phyloP scores from a whole-genome alignment of 352 stramenopile species.

The Pilasporangium apinafurcum region DNA sequence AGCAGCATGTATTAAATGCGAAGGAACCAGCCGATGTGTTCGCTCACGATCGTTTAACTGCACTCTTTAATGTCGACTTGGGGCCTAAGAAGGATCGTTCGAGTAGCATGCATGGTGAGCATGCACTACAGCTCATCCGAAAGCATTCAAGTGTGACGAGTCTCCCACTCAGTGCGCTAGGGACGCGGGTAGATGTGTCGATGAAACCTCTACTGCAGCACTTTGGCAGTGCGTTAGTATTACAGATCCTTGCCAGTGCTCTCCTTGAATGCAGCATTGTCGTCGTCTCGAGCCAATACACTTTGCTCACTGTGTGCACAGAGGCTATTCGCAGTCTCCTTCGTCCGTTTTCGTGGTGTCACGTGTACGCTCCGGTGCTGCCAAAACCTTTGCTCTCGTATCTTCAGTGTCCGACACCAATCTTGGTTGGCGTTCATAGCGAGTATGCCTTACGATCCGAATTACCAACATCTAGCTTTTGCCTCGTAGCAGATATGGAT shows the following conservation, averaged over 20 bases:
- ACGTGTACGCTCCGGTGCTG: constrained; percentile 85
- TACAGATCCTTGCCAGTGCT: constrained; percentile 76
- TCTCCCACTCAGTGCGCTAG: constrained; percentile 26
- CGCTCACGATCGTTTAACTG: constrained; percentile 30
- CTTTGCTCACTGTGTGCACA: constrained; percentile 71
- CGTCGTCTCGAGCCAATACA: constrained; percentile 78
- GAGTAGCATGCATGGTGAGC: constrained; percentile 18
- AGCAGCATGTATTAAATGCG: constrained; percentile 34
- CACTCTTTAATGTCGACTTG: constrained; percentile 25
- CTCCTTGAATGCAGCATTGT: constrained; percentile 86
- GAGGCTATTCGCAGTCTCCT: constrained; percentile 83
- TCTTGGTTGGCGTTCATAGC: constrained; percentile 83
- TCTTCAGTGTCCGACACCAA: constrained; percentile 86
- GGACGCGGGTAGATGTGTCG: constrained; percentile 58
- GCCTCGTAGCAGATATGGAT: constrained; percentile 69
- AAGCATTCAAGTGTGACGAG: constrained; percentile 35
- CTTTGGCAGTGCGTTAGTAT: constrained; percentile 54
- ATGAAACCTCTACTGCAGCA: constrained; percentile 61
- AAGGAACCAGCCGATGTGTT: constrained; percentile 34
- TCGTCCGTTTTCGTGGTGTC: constrained; percentile 85
- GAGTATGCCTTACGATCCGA: constrained; percentile 49
- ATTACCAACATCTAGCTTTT: constrained; percentile 62
- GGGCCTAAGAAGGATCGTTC: constrained; percentile 5
- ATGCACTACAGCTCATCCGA: constrained; percentile 19
- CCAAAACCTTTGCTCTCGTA: constrained; percentile 82